Evolutionary conservation across 1,284 basidiomycete genomes (phyloP).

Genomic region (Sanghuangporus sanghuang): DNA sequence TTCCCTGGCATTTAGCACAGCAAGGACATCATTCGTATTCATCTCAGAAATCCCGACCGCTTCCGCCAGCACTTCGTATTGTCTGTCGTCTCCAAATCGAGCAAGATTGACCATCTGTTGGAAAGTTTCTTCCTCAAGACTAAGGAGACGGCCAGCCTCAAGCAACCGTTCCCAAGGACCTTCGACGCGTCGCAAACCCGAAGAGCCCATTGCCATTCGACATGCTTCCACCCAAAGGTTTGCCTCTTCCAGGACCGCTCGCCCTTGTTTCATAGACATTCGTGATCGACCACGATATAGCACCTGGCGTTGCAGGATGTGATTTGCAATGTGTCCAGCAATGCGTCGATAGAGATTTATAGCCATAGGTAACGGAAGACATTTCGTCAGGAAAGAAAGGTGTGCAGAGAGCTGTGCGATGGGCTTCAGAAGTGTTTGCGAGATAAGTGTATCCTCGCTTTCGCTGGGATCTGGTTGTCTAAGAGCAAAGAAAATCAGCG

Average conservation of each 20-base stretch:
- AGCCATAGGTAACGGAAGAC: slow-evolving; percentile 50
- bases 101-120: slow-evolving; percentile 35
- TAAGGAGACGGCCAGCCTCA: slow-evolving; percentile 62
- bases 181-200: slow-evolving; percentile 42
- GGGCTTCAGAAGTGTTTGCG: slow-evolving; percentile 64
- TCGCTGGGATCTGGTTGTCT: slow-evolving; percentile 21
- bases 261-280: slow-evolving; percentile 50
- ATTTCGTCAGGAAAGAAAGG: slow-evolving; percentile 54
- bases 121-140: slow-evolving; percentile 50
- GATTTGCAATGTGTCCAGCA: slow-evolving; percentile 58
- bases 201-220: slow-evolving; percentile 46
- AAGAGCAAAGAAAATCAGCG: slow-evolving; percentile 2
- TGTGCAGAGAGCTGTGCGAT: slow-evolving; percentile 73
- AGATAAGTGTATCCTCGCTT: slow-evolving; percentile 41
- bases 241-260: slow-evolving; percentile 58
- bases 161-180: slow-evolving; percentile 69
- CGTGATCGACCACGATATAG: slow-evolving; percentile 65
- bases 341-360: slow-evolving; percentile 67
- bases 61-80: slow-evolving; percentile 37
- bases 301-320: slow-evolving; percentile 79
- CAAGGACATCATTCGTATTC: slow-evolving; percentile 46
- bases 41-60: slow-evolving; percentile 45
- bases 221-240: slow-evolving; percentile 78
- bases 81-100: slow-evolving; percentile 31
- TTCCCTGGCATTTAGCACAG: slow-evolving; percentile 43